Evolutionary conservation across 495 filamentous ascomycete species (phyloP).

Genomic region (Penicillium simplicissimum): DNA sequence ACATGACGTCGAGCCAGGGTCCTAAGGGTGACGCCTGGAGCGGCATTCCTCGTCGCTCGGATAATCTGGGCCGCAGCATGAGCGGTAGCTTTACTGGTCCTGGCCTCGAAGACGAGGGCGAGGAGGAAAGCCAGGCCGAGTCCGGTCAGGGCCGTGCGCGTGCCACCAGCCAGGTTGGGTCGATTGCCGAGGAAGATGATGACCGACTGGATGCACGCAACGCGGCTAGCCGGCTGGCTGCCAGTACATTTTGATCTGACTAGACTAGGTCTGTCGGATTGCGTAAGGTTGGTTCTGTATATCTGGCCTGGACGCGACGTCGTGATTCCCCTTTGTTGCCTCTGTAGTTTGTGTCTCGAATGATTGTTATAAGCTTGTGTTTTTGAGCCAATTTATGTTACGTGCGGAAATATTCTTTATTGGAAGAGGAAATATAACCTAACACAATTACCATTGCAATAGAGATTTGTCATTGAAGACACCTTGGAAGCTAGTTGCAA

Average conservation of each 20-base stretch:
- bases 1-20: constrained; percentile 82
- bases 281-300: constrained; percentile 29
- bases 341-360: constrained; percentile 17
- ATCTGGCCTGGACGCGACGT: constrained; percentile 30
- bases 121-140: constrained; percentile 39
- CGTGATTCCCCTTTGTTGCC: constrained; percentile 32
- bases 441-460: not conserved
- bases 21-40: constrained; percentile 97
- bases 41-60: constrained; percentile 80
- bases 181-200: constrained; percentile 81
- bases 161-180: constrained; percentile 59
- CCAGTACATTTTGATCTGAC: constrained; percentile 87
- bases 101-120: constrained; percentile 39
- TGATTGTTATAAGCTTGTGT: not conserved
- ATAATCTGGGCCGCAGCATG: constrained; percentile 73
- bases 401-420: not conserved
- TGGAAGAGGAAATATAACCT: not conserved
- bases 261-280: constrained; percentile 17
- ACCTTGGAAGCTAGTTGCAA: too few species aligned
- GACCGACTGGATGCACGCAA: constrained; percentile 94
- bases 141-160: constrained; percentile 54
- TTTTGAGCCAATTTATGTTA: constrained; percentile 1
- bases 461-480: too few species aligned
- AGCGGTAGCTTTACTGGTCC: constrained; percentile 64
- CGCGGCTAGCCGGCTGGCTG: constrained; percentile 88